phyloP scores from a whole-genome alignment of 2,329 filamentous ascomycete genomes.

The Diaporthe citrichinensis region DNA sequence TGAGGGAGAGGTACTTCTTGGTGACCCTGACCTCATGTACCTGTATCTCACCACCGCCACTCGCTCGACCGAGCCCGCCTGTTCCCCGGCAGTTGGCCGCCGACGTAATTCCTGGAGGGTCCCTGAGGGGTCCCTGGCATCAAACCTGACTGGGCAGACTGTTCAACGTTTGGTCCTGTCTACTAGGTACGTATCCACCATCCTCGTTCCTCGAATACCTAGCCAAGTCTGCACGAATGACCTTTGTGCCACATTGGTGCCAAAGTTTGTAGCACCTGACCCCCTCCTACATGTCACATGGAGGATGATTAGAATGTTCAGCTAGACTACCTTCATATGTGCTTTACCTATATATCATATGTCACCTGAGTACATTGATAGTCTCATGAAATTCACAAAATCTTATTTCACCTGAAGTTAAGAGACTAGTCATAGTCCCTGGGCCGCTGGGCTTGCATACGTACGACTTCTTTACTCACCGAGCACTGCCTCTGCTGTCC shows the following conservation, averaged over 20 bases:
- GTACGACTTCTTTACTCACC: background rate
- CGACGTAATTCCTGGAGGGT: conserved; percentile 3
- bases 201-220: no score
- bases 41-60: conserved; percentile 7
- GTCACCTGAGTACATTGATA: background rate
- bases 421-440: background rate
- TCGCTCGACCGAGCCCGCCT: background rate
- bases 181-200: background rate
- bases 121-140: background rate
- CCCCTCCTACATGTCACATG: background rate
- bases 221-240: background rate
- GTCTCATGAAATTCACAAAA: background rate
- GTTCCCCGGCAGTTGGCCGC: background rate
- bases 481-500: background rate
- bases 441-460: background rate
- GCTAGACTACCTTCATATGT: background rate
- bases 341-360: background rate
- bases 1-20: conserved; percentile 15
- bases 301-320: background rate
- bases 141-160: conserved; percentile 1
- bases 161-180: background rate
- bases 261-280: background rate
- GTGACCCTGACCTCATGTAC: conserved; percentile 19
- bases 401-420: background rate
- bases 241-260: background rate